Evolutionary conservation across 441 rosid genomes (phyloP), one percentile per base, ranked within the genome.

Genomic region (Pelargonium australe): DNA sequence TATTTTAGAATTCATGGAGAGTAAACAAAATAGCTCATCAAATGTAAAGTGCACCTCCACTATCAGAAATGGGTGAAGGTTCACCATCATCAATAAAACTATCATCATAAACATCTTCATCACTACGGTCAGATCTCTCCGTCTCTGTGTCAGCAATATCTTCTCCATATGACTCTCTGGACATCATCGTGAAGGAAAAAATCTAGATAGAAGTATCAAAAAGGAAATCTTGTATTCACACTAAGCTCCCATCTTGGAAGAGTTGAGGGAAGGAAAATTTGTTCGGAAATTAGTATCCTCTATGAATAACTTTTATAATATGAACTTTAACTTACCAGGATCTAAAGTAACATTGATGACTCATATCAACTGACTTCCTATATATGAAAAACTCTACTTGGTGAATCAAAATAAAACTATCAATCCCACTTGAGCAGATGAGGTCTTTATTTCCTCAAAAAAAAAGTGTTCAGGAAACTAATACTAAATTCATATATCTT

Each of bases 141-240:
- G 84, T 62, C 67, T 87, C 95, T 45, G 92, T 76, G 60, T 78
- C 85, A 2, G 68, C 85, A 79, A 93, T 85, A 71, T 92, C 96
- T 80, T 85, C 96, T 58, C 98, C 96, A 62, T 63, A 85, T 0
- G 96, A 85, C 79, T 90, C 96, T 74, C 98, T 93, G 40, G 49
- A 0, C 3, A 61, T 62, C 49, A 40, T 67, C 25, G 74, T 78
- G 9, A 71, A 80, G 77, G 85, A 69, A 58, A 76, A 76, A 12
- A 76, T 19, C 58, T 17, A 71, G 45, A 77, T 14, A 55, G 9
- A 14, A 55, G 20, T 55, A 55, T 2, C 8, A 9, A 57, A 1
- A 14, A 23, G 37, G 0, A 11, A 63, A 40, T 37, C 17, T 34
- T 12, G 61, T 9, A 19, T 0, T 31, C 19, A 44, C 6, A 31